These are phyloP conservation scores for Botrytis medusae DNA, from an alignment of 2,329 filamentous ascomycete species.

Conservation along the genomic window DNA sequence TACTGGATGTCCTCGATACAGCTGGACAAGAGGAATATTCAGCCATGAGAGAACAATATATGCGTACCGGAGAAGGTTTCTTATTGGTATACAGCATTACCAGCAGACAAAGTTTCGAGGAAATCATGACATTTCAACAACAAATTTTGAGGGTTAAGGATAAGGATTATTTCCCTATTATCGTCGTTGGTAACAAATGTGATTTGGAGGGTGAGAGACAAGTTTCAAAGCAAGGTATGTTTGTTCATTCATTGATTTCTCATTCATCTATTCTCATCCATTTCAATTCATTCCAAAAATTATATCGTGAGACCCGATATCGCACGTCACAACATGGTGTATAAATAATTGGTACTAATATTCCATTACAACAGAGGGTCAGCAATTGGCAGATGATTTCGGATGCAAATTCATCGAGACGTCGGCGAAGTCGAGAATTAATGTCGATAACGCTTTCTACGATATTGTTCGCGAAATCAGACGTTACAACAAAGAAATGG, in stretches of 20 bases:
- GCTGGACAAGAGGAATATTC: conserved; percentile 99
- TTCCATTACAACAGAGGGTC: conserved; percentile 67
- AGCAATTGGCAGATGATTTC: conserved; percentile 80
- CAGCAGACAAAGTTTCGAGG: conserved; percentile 94
- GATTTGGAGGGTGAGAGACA: conserved; percentile 92
- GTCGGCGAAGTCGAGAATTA: conserved; percentile 95
- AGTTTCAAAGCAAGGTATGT: conserved; percentile 85
- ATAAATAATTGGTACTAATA: neutral
- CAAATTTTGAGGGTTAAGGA: conserved; percentile 98
- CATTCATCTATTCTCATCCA: neutral
- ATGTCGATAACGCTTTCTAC: conserved; percentile 98
- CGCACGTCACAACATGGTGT: neutral
- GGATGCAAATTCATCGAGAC: conserved; percentile 99
- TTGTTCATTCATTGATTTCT: neutral
- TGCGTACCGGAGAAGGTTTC: conserved; percentile 98
- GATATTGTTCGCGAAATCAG: conserved; percentile 97
- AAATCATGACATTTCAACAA: conserved; percentile 98
- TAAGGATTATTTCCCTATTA: conserved; percentile 99
- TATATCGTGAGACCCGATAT: conserved; percentile 12
- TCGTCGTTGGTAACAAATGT: conserved; percentile 98
- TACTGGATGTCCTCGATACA: conserved; percentile 97
- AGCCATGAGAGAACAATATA: conserved; percentile 99
- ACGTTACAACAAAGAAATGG: conserved; percentile 98
- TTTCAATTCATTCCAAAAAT: conserved; percentile 24
- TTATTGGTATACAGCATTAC: conserved; percentile 98